These are phyloP conservation scores for Entelexis sorbosivorans DNA, from an alignment of 1,139 yeast species.

Conservation along the genomic window DNA sequence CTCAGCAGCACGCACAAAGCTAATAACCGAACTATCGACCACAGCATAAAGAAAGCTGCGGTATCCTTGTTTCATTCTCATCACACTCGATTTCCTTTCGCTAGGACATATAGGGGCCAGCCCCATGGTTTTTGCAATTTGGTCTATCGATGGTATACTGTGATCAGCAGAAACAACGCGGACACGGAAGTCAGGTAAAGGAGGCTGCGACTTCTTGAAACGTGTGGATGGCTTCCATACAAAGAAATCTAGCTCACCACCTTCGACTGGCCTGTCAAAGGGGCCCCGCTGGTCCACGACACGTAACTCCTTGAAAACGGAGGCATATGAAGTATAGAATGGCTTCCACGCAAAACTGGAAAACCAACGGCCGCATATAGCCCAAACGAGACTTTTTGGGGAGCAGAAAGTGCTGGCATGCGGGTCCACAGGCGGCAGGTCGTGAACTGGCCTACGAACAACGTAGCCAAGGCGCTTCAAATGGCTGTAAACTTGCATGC, in stretches of 20 bases:
- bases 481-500: slow-evolving; percentile 60
- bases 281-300: slow-evolving; percentile 6
- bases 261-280: not conserved
- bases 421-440: not conserved
- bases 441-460: slow-evolving; percentile 31
- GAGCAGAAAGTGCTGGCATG: not conserved
- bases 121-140: slow-evolving; percentile 30
- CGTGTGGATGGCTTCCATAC: slow-evolving; percentile 75
- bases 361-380: slow-evolving; percentile 6
- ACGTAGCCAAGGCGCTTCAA: slow-evolving; percentile 73
- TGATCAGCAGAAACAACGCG: slow-evolving; percentile 46
- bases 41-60: slow-evolving; percentile 50
- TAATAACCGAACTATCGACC: slow-evolving; percentile 61
- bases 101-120: slow-evolving; percentile 26
- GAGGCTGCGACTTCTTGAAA: slow-evolving; percentile 61
- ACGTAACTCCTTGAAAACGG: slow-evolving; percentile 19
- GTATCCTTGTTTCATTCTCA: slow-evolving; percentile 39
- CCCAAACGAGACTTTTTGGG: slow-evolving; percentile 5
- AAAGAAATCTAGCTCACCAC: slow-evolving; percentile 37
- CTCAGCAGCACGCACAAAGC: slow-evolving; percentile 39
- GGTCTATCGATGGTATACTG: slow-evolving; percentile 42
- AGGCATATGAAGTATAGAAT: slow-evolving; percentile 15
- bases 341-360: slow-evolving; percentile 21
- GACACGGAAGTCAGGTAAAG: slow-evolving; percentile 65
- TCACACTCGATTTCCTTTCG: slow-evolving; percentile 28